phyloP scores from a whole-genome alignment of 1,284 basidiomycete genomes.

The Cronartium quercuum region DNA sequence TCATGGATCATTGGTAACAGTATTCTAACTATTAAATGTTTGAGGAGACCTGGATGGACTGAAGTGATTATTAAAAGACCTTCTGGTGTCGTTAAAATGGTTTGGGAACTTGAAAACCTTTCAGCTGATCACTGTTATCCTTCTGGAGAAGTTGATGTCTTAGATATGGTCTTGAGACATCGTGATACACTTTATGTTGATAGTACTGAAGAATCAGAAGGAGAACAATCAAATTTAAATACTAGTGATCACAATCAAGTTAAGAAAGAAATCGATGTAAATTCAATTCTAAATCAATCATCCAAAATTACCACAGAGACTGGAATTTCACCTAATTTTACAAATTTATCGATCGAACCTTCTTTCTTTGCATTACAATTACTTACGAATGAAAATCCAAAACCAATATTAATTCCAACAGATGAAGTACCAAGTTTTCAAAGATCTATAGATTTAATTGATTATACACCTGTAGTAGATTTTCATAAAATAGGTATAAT shows the following conservation, averaged over 20 bases:
- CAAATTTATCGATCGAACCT: conserved; percentile 66
- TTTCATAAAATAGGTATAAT: conserved; percentile 94
- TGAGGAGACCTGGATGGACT: conserved; percentile 76
- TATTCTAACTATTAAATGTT: conserved; percentile 71
- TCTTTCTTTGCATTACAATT: conserved; percentile 74
- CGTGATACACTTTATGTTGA: conserved; percentile 41
- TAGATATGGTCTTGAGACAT: conserved; percentile 45
- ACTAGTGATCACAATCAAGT: not conserved
- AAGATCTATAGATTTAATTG: conserved; percentile 66
- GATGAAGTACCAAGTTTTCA: conserved; percentile 54
- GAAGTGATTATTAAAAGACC: conserved; percentile 79
- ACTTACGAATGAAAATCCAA: conserved; percentile 9
- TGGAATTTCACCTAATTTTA: conserved; percentile 37
- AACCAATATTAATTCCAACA: conserved; percentile 51
- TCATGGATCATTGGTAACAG: conserved; percentile 84
- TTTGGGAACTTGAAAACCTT: conserved; percentile 86
- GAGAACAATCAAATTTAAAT: not conserved
- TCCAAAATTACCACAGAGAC: conserved; percentile 16
- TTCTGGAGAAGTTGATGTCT: conserved; percentile 62
- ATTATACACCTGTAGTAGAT: conserved; percentile 88
- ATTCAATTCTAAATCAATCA: conserved; percentile 26
- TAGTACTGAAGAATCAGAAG: conserved; percentile 13
- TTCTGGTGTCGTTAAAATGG: conserved; percentile 74
- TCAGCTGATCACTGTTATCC: conserved; percentile 57
- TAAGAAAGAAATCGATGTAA: conserved; percentile 13